Base-by-base conservation (phyloP, 257 asterid species). In the Petunia axillaris region DNA sequence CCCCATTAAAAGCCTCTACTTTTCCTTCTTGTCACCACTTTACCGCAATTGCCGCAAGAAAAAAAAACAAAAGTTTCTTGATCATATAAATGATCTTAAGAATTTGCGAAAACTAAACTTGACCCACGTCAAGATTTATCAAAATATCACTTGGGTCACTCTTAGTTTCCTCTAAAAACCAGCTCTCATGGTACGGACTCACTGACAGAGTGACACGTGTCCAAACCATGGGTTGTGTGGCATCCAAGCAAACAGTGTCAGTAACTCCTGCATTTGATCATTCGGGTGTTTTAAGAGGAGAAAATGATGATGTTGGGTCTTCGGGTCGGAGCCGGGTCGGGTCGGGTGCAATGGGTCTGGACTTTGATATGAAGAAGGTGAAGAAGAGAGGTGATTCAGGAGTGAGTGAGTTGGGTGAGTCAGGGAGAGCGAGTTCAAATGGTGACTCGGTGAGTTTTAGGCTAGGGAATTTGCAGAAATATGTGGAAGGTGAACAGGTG, bases 401-500 rank as follows among this genome's bases (percentile, higher is more conserved):
- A 38, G 6, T 73, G 88, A 87, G 90, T 80, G 99, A 95, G 89
- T 63, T 87, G 88, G 90, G 92, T 39, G 98, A 91, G 90, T 95
- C 97, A 4, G 96, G 96, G 40, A 87, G 94, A 83, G 79, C 89
- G 89, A 95, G 97, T 88, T 90, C 95, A 44, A 91, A 83, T 25
- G 94, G 93, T 68, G 95, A 87, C 78, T 92, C 97, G 4, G 96
- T 93, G 86, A 96, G 99, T 81, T 94, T 94, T 80, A 84, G 98
- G 86, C 87, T 95, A 16, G 98, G 96, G 86, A 91, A 95, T 76
- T 79, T 95, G 88, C 92, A 88, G 65, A 96, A 87, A 90, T 90
- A 89, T 75, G 81, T 39, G n/a, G 55, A 87, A 53, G 94, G 90
- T 4, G 91, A 89, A 54, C 94, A 90, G 64, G 89, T 87, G 55